Conservation (phyloP, 2,329 filamentous ascomycete genomes). For the Pochonia chlamydosporia region DNA sequence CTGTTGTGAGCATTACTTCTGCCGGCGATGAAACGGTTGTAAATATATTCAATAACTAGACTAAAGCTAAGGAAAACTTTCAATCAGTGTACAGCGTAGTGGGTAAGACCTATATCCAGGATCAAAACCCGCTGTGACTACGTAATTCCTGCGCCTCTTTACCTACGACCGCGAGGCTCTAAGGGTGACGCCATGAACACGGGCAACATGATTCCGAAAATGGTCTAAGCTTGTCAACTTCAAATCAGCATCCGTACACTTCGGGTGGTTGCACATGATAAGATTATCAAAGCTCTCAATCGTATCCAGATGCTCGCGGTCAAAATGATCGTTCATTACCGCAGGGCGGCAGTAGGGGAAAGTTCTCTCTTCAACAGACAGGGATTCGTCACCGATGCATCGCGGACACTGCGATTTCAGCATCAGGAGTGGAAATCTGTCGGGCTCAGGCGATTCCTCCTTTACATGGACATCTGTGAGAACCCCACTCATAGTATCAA, state of each 20-base stretch:
- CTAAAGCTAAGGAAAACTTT: neutral
- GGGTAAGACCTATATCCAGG: neutral
- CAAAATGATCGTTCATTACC: too few relatives aligned
- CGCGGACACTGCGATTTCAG: too few relatives aligned
- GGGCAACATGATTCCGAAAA: conserved; percentile 1
- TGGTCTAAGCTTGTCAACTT: neutral
- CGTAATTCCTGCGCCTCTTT: neutral
- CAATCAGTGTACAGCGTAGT: neutral
- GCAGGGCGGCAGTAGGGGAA: too few relatives aligned
- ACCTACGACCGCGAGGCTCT: neutral
- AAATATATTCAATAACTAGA: neutral
- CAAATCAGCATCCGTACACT: neutral
- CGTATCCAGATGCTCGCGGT: neutral
- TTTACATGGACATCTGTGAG: too few relatives aligned
- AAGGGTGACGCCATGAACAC: neutral
- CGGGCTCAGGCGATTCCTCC: too few relatives aligned
- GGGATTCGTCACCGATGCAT: too few relatives aligned
- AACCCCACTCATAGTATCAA: too few relatives aligned
- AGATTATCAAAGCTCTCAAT: neutral
- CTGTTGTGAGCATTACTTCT: neutral
- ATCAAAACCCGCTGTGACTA: neutral
- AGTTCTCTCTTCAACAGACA: too few relatives aligned
- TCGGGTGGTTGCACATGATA: neutral
- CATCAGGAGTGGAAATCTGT: too few relatives aligned
- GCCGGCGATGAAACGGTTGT: neutral